Base-by-base conservation (phyloP, 2,329 filamentous ascomycete species). In the Leptographium galeiforme region DNA sequence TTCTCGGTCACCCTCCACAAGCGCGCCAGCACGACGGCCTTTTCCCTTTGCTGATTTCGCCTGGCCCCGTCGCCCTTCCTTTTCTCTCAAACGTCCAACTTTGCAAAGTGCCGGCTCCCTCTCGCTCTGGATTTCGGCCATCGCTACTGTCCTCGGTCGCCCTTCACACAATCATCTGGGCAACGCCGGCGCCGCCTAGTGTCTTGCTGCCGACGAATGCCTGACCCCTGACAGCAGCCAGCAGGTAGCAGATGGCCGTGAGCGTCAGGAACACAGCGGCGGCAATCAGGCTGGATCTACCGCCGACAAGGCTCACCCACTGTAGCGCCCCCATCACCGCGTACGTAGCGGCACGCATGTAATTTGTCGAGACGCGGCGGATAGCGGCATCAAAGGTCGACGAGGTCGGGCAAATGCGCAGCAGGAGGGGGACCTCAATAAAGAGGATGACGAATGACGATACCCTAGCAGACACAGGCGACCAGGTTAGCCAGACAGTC, bases 401-500 rank as follows among this genome's bases (percentile, higher is more conserved):
- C 14, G 91, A 97, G 7, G 93, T 98, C 55, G 93, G 93, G 74
- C 93, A 98, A 73, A 98, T 96, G 70, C 93, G 87, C 57, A 98
- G 84, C 55, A 98, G 86, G 56, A 97, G 84, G 33, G 93, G 93
- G 18, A 98, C 84, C 69, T 98, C 87, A 65, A 91, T 77, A 70
- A 93, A 93, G 64, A 93, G 73, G 64, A 93, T 85, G 61, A 90
- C 63, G 62, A 89, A 81, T 14, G 82, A 77, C 50, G 77, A 89
- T 56, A 77, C 73, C 46, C 87, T 91, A n/a, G 43, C 6, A 4
- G 6, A 41, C 30, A 34, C 18, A 40, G 40, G 32, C 14, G 16
- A 19, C 8, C 18, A 44, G 8, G 25, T 45, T 45, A 45, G 43
- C 10, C 4, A 11, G 25, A 48, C 12, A n/a, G 16, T 25, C 25